These are phyloP conservation scores for Castanea crenata DNA, from an alignment of 306 rosid species.

Conservation along the genomic window DNA sequence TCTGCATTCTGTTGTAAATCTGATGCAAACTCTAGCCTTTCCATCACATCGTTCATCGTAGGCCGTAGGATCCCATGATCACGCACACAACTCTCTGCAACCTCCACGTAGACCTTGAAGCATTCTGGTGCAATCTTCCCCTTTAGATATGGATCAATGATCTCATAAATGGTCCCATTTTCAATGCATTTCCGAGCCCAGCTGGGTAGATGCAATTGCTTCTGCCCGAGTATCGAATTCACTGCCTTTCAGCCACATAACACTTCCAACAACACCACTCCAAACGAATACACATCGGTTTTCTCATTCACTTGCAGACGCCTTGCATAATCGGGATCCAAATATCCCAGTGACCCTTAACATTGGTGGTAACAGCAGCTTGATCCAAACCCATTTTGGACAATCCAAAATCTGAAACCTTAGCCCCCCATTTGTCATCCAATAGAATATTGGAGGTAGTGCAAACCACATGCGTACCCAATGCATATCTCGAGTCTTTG, in stretches of 20 bases:
- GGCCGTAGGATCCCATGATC: slow-evolving; percentile 53
- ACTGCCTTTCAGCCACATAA: slow-evolving; percentile 12
- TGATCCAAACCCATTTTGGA: slow-evolving; percentile 14
- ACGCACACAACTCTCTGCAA: slow-evolving; percentile 38
- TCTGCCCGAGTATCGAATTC: background rate
- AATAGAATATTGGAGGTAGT: too few relatives aligned
- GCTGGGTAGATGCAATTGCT: slow-evolving; percentile 1
- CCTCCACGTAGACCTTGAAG: slow-evolving; percentile 36
- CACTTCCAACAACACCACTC: slow-evolving; percentile 24
- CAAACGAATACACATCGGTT: slow-evolving; percentile 30
- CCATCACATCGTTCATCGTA: slow-evolving; percentile 55
- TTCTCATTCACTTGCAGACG: slow-evolving; percentile 11
- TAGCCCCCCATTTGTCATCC: too few relatives aligned
- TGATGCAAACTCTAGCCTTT: too few relatives aligned
- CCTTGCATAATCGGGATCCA: slow-evolving; percentile 26
- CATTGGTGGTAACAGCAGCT: slow-evolving; percentile 13
- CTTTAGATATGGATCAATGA: slow-evolving; percentile 38
- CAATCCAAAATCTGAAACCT: too few relatives aligned
- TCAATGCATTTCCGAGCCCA: slow-evolving; percentile 19
- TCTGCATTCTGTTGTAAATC: too few relatives aligned
- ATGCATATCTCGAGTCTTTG: too few relatives aligned
- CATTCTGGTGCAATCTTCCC: too few relatives aligned
- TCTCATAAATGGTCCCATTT: slow-evolving; percentile 14
- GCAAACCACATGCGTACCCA: too few relatives aligned
- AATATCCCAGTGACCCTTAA: slow-evolving; percentile 30